Evolutionary conservation across 2,329 filamentous ascomycete species (phyloP), one percentile per base, ranked within the genome.

Genomic region (Penicillium freii): DNA sequence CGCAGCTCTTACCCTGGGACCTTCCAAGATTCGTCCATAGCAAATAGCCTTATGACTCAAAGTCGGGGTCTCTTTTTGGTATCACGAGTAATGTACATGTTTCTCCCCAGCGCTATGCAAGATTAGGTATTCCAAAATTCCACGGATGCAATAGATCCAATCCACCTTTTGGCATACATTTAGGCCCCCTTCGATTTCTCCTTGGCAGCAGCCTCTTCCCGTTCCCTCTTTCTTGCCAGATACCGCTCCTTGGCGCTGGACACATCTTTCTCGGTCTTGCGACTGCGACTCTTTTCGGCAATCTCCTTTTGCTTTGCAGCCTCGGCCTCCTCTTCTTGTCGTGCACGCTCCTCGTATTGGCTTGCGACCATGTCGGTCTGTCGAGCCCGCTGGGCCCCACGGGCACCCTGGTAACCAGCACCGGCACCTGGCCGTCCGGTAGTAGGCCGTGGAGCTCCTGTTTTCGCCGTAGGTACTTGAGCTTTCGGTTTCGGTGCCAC

Each of bases 221-320:
- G 70, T 59, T 86, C 84, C 59, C 73, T 79, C 75, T 86, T 87
- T 61, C 84, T 74, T 51, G 84, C 82, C 65, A 87, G 69, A 67
- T 85, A 87, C 44, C 85, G 76, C 69, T 87, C 85, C 64, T 80
- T 83, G 4, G 85, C 85, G 67, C 83, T 83, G 58, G 77, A 80
- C 39, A 87, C 82, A 56, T 87, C 84, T 13, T 67, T 71, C 31
- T 79, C 77, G 1, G 82, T 84, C 75, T 86, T 86, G 61, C 77
- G 79, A 55, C 80, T 85, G 75, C 85, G 85, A 34, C 73, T 80
- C 46, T 81, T 80, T 61, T 83, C 82, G 49, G 82, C 82, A 51
- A 84, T 61, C 61, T 81, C 80, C 56, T 75, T 78, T 59, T 78
- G 75, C 62, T 81, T 78, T 52, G 82, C 82, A 5, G 79, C 80